Base-by-base conservation (phyloP, 2,329 filamentous ascomycete genomes). In the Pseudonectria foliicola region DNA sequence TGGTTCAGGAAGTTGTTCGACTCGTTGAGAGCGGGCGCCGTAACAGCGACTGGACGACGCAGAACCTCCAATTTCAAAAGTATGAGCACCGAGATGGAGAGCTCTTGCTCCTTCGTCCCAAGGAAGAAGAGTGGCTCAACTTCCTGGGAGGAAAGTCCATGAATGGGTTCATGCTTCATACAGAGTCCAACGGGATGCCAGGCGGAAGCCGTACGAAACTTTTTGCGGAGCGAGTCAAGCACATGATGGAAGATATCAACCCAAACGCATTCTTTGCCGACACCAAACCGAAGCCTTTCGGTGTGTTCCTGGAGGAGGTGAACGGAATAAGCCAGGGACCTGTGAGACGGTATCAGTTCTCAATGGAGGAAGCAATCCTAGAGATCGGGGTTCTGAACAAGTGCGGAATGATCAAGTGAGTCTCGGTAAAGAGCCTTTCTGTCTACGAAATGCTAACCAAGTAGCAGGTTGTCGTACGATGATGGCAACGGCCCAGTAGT, bases 341-440 rank as follows among this genome's bases (percentile, higher is more conserved):
- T 23, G 46, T 49, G 26, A 45, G 42, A 30, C 40, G 42, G 7
- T 45, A 50, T 33, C 35, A 33, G n/a, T 56, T 57, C 31, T 46
- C 47, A 0, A 13, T 15, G 10, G 30, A 48, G 6, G 47, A 56
- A 10, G 41, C 50, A 1, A 16, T 40, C 13, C 24, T 28, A 5
- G 34, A 46, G 8, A 14, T 42, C 7, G 10, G 32, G 7, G 13
- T 13, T 2, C 34, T 51, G 23, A 29, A 31, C 2, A 23, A 33
- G 8, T 29, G 27, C 12, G 39, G 41, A 4, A 10, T 41, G 4
- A 26, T 55, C 10, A 11, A 14, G 52, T 54, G 34, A 25, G 36
- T 42, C 10, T n/a, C n/a, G n/a, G n/a, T n/a, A n/a, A n/a, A n/a
- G n/a, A 11, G 3, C 1, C 13, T 11, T 8, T 10, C 10, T 12